Evolutionary conservation across 257 asterid species (phyloP).

Genomic region (Solanum habrochaites): DNA sequence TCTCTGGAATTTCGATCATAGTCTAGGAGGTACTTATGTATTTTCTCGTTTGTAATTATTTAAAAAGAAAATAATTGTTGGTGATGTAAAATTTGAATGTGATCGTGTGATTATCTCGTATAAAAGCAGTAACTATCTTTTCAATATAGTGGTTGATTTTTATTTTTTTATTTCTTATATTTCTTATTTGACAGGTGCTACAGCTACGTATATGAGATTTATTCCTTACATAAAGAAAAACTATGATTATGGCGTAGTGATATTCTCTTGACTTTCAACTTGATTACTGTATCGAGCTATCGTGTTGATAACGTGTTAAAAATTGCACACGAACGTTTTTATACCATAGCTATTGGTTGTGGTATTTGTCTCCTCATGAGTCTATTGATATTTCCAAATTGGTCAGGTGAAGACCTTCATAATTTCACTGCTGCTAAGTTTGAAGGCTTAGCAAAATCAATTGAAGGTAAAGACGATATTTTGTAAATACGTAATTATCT

Average conservation of each 20-base stretch:
- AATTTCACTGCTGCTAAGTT: constrained; percentile 62
- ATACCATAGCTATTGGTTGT: constrained; percentile 76
- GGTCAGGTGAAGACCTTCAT: constrained; percentile 93
- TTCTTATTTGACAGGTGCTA: constrained; percentile 30
- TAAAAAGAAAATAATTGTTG: background rate
- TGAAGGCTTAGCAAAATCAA: constrained; percentile 76
- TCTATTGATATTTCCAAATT: constrained; percentile 66
- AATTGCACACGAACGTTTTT: constrained; percentile 61
- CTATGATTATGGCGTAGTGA: constrained; percentile 88
- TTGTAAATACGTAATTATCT: background rate
- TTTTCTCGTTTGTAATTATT: background rate
- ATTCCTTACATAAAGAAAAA: constrained; percentile 72
- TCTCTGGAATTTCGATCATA: too few species aligned
- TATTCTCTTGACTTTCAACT: constrained; percentile 84
- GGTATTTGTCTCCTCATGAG: constrained; percentile 80
- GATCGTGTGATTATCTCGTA: background rate
- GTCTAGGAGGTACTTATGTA: too few species aligned
- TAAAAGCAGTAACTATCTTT: background rate
- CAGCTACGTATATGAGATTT: constrained; percentile 68
- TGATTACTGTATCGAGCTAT: constrained; percentile 73
- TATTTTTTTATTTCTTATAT: background rate
- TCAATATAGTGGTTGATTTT: background rate
- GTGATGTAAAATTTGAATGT: background rate
- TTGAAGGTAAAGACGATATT: constrained; percentile 36
- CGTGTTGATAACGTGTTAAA: constrained; percentile 65